Conservation (phyloP, 2,329 filamentous ascomycete genomes). For the Pseudogymnoascus destructans region DNA sequence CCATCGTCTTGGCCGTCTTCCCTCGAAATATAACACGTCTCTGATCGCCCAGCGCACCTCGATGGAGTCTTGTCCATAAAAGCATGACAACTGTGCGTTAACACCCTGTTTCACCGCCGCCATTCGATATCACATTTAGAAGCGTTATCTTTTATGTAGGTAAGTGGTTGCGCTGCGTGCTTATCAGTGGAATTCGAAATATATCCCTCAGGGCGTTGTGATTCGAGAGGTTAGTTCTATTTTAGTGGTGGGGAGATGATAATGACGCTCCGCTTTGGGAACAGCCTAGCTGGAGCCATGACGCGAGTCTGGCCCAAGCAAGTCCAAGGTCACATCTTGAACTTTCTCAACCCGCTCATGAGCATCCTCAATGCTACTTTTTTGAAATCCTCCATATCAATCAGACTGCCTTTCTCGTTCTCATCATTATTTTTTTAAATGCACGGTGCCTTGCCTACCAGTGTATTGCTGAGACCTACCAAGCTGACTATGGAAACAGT, state of each 20-base stretch:
- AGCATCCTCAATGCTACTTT: neutral
- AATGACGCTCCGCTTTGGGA: conserved; percentile 7
- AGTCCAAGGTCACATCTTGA: conserved; percentile 2
- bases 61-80: neutral
- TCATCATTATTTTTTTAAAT: neutral
- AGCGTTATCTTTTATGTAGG: conserved; percentile 1
- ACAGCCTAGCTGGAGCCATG: conserved; percentile 4
- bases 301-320: conserved; percentile 6
- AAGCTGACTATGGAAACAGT: conserved; percentile 5
- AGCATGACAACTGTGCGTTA: neutral
- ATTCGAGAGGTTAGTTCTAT: conserved; percentile 1
- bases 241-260: neutral
- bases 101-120: neutral
- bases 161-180: neutral
- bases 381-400: neutral
- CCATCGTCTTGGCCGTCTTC: neutral
- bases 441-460: neutral
- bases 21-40: neutral
- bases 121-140: neutral
- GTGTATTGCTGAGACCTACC: neutral
- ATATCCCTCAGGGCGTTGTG: conserved; percentile 4
- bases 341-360: neutral
- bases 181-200: neutral
- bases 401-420: neutral
- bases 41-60: neutral